These are phyloP conservation scores for Geotrichum aggregatum DNA, from an alignment of 1,139 yeast genomes.

Conservation along the genomic window DNA sequence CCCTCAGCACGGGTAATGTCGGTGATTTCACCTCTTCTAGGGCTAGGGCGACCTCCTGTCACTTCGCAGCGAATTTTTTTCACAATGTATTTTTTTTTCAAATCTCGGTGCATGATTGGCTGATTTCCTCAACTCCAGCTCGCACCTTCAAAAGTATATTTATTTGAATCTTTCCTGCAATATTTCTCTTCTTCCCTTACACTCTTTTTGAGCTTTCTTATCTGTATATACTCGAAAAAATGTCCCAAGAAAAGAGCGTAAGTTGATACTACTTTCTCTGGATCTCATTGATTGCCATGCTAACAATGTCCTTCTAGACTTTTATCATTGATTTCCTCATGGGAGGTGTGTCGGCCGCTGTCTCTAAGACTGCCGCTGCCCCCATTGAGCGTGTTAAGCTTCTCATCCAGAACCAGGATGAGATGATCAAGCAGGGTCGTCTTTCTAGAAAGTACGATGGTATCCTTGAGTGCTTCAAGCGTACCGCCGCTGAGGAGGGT, in stretches of 20 bases:
- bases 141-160: not conserved
- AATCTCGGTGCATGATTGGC: not conserved
- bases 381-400: constrained; percentile 82
- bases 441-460: constrained; percentile 62
- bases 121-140: not conserved
- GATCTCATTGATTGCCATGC: too few species aligned
- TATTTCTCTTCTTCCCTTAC: not conserved
- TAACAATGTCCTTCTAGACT: constrained; percentile 23
- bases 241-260: constrained; percentile 8
- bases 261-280: not conserved
- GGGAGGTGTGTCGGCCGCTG: constrained; percentile 87
- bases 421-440: constrained; percentile 80
- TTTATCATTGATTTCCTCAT: constrained; percentile 60
- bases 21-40: not conserved
- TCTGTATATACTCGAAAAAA: constrained; percentile 9
- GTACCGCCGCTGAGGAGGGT: constrained; percentile 73
- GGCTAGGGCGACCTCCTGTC: not conserved
- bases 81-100: not conserved
- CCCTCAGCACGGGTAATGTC: constrained; percentile 1
- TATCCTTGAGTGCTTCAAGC: constrained; percentile 65
- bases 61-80: not conserved
- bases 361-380: constrained; percentile 80
- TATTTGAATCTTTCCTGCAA: not conserved
- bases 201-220: constrained; percentile 5
- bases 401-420: constrained; percentile 79